These are phyloP conservation scores for Hypericum perforatum DNA, from an alignment of 345 rosid genomes.

Conservation along the genomic window DNA sequence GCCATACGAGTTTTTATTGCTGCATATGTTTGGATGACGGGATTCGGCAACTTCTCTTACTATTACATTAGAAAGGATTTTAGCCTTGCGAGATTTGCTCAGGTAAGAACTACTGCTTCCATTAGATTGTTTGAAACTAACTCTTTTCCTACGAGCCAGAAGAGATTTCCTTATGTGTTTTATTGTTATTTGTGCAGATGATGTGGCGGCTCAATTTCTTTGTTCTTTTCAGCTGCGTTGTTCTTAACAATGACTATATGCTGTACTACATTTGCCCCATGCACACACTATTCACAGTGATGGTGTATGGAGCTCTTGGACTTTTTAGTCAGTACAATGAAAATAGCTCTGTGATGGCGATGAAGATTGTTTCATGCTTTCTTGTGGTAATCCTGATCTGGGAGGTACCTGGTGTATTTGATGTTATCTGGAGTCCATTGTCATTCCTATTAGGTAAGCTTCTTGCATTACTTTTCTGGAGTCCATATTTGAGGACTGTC, in stretches of 20 bases:
- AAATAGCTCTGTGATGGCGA: constrained; percentile 76
- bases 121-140: neutral
- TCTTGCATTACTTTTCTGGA: neutral
- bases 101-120: constrained; percentile 36
- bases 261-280: constrained; percentile 94
- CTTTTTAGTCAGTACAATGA: constrained; percentile 78
- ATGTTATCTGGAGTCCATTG: constrained; percentile 73
- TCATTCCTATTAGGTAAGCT: constrained; percentile 55
- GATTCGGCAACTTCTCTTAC: constrained; percentile 93
- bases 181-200: constrained; percentile 58
- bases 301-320: constrained; percentile 94
- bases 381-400: constrained; percentile 75
- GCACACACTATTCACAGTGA: constrained; percentile 93
- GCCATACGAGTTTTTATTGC: constrained; percentile 94
- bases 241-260: constrained; percentile 93
- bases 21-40: constrained; percentile 99
- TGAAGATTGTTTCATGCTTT: constrained; percentile 76
- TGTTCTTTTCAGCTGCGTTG: constrained; percentile 79
- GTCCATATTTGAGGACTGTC: neutral
- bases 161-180: constrained; percentile 9
- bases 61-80: constrained; percentile 95
- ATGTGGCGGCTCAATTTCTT: constrained; percentile 98
- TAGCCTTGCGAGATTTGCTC: constrained; percentile 80
- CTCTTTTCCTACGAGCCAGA: neutral
- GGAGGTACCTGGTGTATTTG: constrained; percentile 90